These are phyloP conservation scores for Candida glaebosa DNA, from an alignment of 805 yeast species.

Conservation along the genomic window DNA sequence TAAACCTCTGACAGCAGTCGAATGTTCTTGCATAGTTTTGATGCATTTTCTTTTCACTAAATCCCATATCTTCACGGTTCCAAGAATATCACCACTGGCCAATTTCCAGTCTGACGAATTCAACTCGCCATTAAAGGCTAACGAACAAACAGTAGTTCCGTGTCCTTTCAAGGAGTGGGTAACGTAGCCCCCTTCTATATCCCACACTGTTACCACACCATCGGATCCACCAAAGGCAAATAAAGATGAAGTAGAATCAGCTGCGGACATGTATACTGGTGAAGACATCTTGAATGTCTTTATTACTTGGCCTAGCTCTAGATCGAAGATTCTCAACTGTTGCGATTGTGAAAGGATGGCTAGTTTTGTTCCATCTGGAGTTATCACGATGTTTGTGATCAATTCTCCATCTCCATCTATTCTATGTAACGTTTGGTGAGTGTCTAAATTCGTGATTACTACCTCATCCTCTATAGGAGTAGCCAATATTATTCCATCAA, in stretches of 20 bases:
- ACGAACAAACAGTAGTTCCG: conserved; percentile 79
- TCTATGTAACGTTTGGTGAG: conserved; percentile 54
- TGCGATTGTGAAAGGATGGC: conserved; percentile 82
- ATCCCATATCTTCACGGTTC: conserved; percentile 55
- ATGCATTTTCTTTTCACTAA: conserved; percentile 71
- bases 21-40: conserved; percentile 67
- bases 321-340: conserved; percentile 63
- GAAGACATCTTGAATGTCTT: conserved; percentile 63
- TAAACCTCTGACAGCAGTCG: conserved; percentile 81
- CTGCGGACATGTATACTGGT: conserved; percentile 75
- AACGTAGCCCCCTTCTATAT: conserved; percentile 77
- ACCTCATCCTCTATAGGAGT: conserved; percentile 79
- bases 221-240: conserved; percentile 95
- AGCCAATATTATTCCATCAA: conserved; percentile 62
- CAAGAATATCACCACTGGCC: conserved; percentile 66
- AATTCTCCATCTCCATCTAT: conserved; percentile 84
- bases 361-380: conserved; percentile 70
- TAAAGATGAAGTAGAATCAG: conserved; percentile 78
- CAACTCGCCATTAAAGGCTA: conserved; percentile 68
- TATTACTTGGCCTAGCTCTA: conserved; percentile 36
- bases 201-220: conserved; percentile 90
- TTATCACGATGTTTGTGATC: conserved; percentile 68
- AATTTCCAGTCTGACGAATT: conserved; percentile 71
- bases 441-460: conserved; percentile 58
- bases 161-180: conserved; percentile 94